Evolutionary conservation across 208 protist species (phyloP).

Genomic region (Phytomonas francai): DNA sequence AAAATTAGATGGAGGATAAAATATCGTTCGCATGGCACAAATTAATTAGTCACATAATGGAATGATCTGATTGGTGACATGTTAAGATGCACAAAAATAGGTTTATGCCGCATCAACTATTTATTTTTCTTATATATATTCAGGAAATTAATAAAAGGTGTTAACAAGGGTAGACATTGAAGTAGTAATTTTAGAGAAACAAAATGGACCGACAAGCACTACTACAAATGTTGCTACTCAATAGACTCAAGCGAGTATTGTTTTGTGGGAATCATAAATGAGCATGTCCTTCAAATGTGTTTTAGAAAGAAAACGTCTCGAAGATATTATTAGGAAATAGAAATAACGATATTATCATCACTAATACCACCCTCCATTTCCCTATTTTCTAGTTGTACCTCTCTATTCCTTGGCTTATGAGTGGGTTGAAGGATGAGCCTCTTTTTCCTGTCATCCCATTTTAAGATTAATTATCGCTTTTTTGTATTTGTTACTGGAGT

Average conservation of each 20-base stretch:
- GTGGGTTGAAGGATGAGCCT: background rate
- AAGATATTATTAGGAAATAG: background rate
- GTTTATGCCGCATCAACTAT: background rate
- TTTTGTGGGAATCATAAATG: background rate
- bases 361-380: background rate
- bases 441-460: slow-evolving; percentile 4
- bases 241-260: background rate
- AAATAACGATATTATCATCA: background rate
- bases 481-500: slow-evolving; percentile 19
- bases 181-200: background rate
- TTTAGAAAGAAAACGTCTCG: slow-evolving; percentile 12
- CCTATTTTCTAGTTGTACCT: background rate
- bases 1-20: background rate
- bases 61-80: background rate
- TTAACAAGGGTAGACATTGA: background rate
- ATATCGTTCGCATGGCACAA: background rate
- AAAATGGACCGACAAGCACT: background rate
- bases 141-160: background rate
- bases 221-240: background rate
- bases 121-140: background rate
- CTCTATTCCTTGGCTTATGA: background rate
- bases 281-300: background rate
- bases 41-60: background rate
- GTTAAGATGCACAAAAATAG: background rate
- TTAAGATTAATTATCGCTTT: slow-evolving; percentile 12